Evolutionary conservation across 140 eudicot genomes (phyloP).

Genomic region (Oenanthe javanica): DNA sequence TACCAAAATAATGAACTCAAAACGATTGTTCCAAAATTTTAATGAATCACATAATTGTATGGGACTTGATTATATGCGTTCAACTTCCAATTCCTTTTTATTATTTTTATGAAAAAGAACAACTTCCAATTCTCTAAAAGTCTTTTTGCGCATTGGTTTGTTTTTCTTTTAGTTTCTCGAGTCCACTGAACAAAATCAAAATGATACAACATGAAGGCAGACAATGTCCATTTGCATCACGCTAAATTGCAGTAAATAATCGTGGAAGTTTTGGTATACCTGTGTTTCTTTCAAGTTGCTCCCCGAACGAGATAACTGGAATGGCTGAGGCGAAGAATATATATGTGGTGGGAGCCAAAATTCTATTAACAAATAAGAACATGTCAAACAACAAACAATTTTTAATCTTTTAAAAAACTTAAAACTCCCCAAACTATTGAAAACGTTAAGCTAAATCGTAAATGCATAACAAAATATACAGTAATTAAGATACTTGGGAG

Average conservation of each 20-base stretch:
- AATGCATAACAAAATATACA: neutral
- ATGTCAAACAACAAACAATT: neutral
- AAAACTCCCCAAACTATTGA: neutral
- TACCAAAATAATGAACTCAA: neutral
- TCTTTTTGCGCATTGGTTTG: neutral
- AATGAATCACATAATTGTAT: neutral
- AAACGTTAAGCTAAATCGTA: neutral
- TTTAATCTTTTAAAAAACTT: neutral
- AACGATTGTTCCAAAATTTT: neutral
- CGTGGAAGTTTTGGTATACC: constrained; percentile 26
- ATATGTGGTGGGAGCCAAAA: constrained; percentile 97
- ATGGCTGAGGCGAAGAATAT: constrained; percentile 95
- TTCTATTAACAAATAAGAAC: constrained; percentile 28
- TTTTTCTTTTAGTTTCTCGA: neutral
- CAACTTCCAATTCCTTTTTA: neutral
- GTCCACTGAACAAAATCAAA: neutral
- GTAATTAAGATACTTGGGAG: too few species aligned
- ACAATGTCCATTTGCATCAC: too few species aligned
- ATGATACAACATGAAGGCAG: neutral
- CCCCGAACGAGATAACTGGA: constrained; percentile 96
- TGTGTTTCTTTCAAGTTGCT: constrained; percentile 78
- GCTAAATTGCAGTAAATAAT: too few species aligned
- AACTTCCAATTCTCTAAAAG: neutral
- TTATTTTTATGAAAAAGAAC: too few species aligned
- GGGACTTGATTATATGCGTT: neutral